A percentile compares a stretch with the other conserved stretches of the same genome.
phyloP scores from a whole-genome alignment of 129 eudicot genomes.

The Pittosporum tobira region DNA sequence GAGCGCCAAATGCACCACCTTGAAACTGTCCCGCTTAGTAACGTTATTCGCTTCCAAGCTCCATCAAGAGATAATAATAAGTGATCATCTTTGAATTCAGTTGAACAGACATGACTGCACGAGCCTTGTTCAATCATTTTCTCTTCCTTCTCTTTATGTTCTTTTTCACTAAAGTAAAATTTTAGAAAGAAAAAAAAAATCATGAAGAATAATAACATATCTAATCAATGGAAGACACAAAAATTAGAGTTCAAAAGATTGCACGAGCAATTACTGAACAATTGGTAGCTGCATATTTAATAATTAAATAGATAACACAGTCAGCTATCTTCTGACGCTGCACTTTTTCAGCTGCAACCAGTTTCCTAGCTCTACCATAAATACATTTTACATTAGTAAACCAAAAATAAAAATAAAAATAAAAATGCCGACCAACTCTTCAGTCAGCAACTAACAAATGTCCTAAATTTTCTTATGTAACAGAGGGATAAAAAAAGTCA shows the following conservation, averaged over 20 bases:
- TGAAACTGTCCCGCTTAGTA: too few species aligned
- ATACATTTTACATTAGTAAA: not conserved
- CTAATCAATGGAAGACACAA: not conserved
- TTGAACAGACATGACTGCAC: too few species aligned
- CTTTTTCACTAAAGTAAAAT: too few species aligned
- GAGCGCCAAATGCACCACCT: not conserved
- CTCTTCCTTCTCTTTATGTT: too few species aligned
- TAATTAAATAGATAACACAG: not conserved
- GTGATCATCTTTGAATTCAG: too few species aligned
- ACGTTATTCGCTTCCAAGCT: constrained; percentile 10
- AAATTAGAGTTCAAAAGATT: not conserved
- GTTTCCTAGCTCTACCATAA: not conserved
- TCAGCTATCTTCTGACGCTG: not conserved
- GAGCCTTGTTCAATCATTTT: too few species aligned
- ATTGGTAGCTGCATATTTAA: not conserved
- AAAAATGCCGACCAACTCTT: not conserved
- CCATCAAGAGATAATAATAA: not conserved
- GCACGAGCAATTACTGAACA: not conserved
- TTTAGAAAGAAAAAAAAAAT: too few species aligned
- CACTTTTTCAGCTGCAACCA: not conserved
- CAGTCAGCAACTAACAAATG: not conserved
- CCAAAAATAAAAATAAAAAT: not conserved
- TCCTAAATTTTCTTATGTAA: not conserved
- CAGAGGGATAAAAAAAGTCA: not conserved
- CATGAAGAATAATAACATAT: too few species aligned